Conservation (phyloP, 371 early-diverging fungal genomes). For the Syncephalastrum monosporum region DNA sequence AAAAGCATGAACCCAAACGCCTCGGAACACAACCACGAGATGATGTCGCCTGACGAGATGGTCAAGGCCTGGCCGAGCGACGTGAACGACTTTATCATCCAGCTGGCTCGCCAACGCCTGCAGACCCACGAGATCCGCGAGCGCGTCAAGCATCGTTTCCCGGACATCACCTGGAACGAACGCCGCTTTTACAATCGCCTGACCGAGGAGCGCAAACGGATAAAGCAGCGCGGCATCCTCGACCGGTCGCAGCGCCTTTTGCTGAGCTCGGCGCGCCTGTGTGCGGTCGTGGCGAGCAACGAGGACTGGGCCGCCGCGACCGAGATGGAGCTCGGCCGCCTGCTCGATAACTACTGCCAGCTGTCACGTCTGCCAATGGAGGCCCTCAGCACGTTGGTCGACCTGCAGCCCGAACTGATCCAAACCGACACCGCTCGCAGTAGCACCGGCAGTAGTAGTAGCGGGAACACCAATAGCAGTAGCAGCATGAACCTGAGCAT, state of each 20-base stretch:
- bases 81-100: constrained; percentile 44
- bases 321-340: constrained; percentile 30
- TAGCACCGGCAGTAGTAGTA: too few relatives aligned
- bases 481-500: neutral
- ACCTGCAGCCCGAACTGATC: constrained; percentile 18
- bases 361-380: constrained; percentile 20
- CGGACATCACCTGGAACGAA: constrained; percentile 60
- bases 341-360: constrained; percentile 31
- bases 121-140: constrained; percentile 60
- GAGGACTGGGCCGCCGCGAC: constrained; percentile 43
- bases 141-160: constrained; percentile 55
- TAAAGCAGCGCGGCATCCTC: constrained; percentile 41
- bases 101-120: constrained; percentile 36
- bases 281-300: constrained; percentile 39
- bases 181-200: constrained; percentile 59
- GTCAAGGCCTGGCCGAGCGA: constrained; percentile 50
- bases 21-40: constrained; percentile 55
- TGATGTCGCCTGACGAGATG: constrained; percentile 50
- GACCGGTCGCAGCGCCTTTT: constrained; percentile 46
- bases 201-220: constrained; percentile 54
- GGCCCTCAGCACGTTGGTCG: constrained; percentile 12
- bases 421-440: constrained; percentile 10
- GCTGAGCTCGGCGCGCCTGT: constrained; percentile 33
- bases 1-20: constrained; percentile 57
- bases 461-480: too few relatives aligned